Base-by-base conservation (phyloP, 352 stramenopile genomes). In the Phytophthora ohioensis region DNA sequence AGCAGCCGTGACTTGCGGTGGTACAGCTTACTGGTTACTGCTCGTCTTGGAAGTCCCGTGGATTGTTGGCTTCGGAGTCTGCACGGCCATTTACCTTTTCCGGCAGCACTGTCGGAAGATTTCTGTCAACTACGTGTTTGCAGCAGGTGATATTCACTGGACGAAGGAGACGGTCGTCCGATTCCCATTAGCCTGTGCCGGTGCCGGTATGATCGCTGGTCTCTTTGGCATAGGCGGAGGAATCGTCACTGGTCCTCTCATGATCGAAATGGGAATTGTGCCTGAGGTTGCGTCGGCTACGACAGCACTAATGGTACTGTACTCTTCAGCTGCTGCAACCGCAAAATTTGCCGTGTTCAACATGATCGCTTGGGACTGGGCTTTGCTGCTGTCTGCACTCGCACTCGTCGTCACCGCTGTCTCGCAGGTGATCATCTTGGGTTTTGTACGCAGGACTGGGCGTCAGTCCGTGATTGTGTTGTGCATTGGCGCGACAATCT, bases 291-390 rank as follows among this genome's bases (percentile, higher is more conserved):
- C 78, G 7, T 64, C 69, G 8, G 58, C 69, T 41, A 73, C 60
- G 3, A 69, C 69, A 43, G 70, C 70, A n/a, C 41, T 79, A 5
- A 75, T 90, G 57, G 79, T 89, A 46, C 69, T 90, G 27, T 90
- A 86, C 51, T 85, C 81, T 8, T 82, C 81, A 13, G 79, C 80
- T 30, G 79, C 80, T 32, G 80, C 82, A 3, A 79, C 80, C 2
- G 75, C 76, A 46, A 88, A 90, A 61, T 90, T 84, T 46, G 80
- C 80, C 30, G 64, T 90, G 15, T 88, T 88, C 58, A 73, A 84
- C 65, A 75, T 85, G 79, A 85, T 87, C 54, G 64, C 66, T 12
- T 90, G 75, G 75, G 76, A 87, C 45, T 89, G 81, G 77, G 71
- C 66, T 9, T 34, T 69, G 12, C 27, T 82, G 54, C 64, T 88